phyloP scores from a whole-genome alignment of 2,329 filamentous ascomycete genomes.

The Aspergillus pseudoterreus region DNA sequence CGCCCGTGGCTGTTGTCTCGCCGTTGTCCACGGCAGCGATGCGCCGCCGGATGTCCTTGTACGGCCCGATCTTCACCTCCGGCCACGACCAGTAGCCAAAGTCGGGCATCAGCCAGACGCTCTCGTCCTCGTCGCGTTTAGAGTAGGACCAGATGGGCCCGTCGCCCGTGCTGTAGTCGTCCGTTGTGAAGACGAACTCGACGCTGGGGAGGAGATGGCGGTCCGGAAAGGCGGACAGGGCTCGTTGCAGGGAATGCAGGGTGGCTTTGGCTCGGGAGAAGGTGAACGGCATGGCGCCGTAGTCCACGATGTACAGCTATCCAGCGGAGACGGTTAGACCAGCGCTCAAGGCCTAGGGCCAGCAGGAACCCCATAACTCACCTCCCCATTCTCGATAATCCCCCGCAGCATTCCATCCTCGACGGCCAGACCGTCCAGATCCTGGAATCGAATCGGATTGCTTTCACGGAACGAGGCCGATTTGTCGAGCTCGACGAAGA shows the following conservation, averaged over 20 bases:
- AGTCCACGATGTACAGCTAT: constrained; percentile 37
- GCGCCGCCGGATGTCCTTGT: constrained; percentile 40
- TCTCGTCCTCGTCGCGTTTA: constrained; percentile 34
- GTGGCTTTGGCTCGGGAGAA: constrained; percentile 40
- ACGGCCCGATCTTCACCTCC: constrained; percentile 44
- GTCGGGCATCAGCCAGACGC: constrained; percentile 51
- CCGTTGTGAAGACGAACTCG: constrained; percentile 48
- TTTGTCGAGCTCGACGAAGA: constrained; percentile 37
- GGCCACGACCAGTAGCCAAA: constrained; percentile 55
- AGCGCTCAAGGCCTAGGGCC: no score
- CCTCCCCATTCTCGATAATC: constrained; percentile 35
- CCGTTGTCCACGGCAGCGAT: constrained; percentile 38
- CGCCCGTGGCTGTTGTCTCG: constrained; percentile 16
- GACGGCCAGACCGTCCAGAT: constrained; percentile 29
- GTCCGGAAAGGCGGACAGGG: constrained; percentile 40
- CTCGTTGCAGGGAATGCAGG: constrained; percentile 47
- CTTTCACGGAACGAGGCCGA: constrained; percentile 19
- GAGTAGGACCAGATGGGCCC: constrained; percentile 45
- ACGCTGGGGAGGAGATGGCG: constrained; percentile 43
- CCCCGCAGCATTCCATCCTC: constrained; percentile 36
- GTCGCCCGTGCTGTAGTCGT: constrained; percentile 39
- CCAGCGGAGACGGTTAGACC: not conserved
- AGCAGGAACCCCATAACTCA: constrained; percentile 16
- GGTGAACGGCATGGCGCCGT: constrained; percentile 30
- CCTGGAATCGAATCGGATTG: constrained; percentile 28